Evolutionary conservation across 352 stramenopile species (phyloP).

Genomic region (Pythium sukuiense): DNA sequence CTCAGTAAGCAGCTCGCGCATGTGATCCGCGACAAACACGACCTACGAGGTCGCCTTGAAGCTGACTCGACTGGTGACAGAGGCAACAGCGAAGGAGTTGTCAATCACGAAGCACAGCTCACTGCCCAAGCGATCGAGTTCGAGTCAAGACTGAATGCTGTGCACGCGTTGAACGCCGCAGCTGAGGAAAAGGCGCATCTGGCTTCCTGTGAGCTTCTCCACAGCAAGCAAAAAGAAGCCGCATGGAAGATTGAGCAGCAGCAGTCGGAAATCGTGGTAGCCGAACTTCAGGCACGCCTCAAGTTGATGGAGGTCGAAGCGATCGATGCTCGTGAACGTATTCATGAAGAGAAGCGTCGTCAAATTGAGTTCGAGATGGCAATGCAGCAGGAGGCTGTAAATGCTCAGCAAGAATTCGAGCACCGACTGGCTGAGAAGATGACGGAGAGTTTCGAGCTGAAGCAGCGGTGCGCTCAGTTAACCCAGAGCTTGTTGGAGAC

Average conservation of each 20-base stretch:
- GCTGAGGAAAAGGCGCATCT: conserved; percentile 49
- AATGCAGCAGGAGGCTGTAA: neutral
- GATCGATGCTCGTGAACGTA: conserved; percentile 16
- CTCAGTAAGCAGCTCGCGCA: conserved; percentile 66
- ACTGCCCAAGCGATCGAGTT: conserved; percentile 46
- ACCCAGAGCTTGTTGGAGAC: neutral
- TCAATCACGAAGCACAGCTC: conserved; percentile 42
- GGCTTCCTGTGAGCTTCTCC: conserved; percentile 48
- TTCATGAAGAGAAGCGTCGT: conserved; percentile 37
- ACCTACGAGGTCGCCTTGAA: conserved; percentile 51
- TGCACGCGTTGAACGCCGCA: conserved; percentile 32
- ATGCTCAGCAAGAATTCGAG: conserved; percentile 7
- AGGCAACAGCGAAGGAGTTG: conserved; percentile 32
- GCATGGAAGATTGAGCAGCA: conserved; percentile 54
- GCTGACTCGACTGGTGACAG: conserved; percentile 16
- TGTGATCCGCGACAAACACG: conserved; percentile 76
- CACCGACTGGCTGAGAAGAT: conserved; percentile 12
- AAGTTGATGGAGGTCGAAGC: conserved; percentile 33
- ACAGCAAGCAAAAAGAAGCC: conserved; percentile 60
- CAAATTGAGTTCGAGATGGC: conserved; percentile 20
- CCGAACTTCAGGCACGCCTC: conserved; percentile 28
- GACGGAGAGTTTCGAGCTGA: conserved; percentile 17
- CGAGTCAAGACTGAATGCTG: conserved; percentile 42
- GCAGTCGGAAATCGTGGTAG: conserved; percentile 37
- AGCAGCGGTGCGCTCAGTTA: neutral